A percentile compares a stretch with the other conserved stretches of the same genome.
Conservation (phyloP, 2,329 filamentous ascomycete species). For the Dothideomycetes sp. region DNA sequence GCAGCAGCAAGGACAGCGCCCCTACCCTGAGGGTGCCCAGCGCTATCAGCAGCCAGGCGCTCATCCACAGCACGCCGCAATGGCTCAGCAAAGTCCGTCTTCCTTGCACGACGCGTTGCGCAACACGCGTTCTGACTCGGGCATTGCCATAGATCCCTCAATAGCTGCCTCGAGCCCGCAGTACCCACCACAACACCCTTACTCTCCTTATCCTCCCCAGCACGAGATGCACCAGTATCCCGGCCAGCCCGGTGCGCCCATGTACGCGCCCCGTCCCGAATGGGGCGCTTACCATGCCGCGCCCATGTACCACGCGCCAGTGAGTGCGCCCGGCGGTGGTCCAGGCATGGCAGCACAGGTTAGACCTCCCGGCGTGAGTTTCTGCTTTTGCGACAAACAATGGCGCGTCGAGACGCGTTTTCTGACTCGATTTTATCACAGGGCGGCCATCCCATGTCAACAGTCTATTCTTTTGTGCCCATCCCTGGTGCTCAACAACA, state of each 20-base stretch:
- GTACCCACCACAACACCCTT: constrained; percentile 69
- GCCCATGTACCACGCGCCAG: constrained; percentile 42
- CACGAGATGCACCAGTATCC: constrained; percentile 81
- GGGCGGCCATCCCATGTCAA: constrained; percentile 47
- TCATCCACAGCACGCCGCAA: constrained; percentile 70
- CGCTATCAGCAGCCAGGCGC: constrained; percentile 68
- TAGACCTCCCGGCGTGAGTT: constrained; percentile 53
- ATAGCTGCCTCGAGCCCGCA: constrained; percentile 85
- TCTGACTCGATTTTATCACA: constrained; percentile 18
- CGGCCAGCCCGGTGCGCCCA: constrained; percentile 48
- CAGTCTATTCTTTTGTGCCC: constrained; percentile 96
- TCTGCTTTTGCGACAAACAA: constrained; percentile 11
- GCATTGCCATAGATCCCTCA: constrained; percentile 98
- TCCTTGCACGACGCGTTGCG: constrained; percentile 57
- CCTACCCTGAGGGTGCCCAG: constrained; percentile 21
- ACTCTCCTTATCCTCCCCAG: constrained; percentile 77
- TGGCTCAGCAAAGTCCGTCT: constrained; percentile 99
- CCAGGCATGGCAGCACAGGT: constrained; percentile 53
- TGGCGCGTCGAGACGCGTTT: constrained; percentile 11
- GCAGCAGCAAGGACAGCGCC: constrained; percentile 4
- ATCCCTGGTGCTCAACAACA: constrained; percentile 96
- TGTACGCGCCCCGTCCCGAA: constrained; percentile 59
- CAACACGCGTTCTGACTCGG: constrained; percentile 82
- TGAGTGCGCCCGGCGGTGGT: constrained; percentile 46
- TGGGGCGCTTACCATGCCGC: constrained; percentile 57